A percentile compares a stretch with the other conserved stretches of the same genome.
These are phyloP conservation scores for Rhypophila decipiens DNA, from an alignment of 495 filamentous ascomycete genomes.

Conservation along the genomic window DNA sequence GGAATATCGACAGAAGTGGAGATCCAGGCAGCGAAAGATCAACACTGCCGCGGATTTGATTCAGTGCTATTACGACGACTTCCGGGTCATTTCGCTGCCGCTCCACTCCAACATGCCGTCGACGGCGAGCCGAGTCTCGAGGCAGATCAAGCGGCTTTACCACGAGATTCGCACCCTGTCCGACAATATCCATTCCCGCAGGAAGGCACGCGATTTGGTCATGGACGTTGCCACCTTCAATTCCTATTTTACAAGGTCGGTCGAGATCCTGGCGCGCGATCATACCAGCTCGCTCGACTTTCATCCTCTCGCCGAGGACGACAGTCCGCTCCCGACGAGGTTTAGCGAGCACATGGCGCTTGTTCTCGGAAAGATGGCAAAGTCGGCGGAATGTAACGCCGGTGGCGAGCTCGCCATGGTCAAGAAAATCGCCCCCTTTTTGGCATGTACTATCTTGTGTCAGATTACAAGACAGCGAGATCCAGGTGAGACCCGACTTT, in stretches of 20 bases:
- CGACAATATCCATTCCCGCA: constrained; percentile 6
- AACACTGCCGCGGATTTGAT: constrained; percentile 27
- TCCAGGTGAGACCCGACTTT: too few relatives aligned
- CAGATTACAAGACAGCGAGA: too few relatives aligned
- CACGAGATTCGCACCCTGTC: too few relatives aligned
- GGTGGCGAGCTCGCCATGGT: constrained; percentile 7
- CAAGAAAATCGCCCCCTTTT: constrained; percentile 8
- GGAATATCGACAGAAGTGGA: constrained; percentile 8
- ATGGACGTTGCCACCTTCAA: constrained; percentile 12
- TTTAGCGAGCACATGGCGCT: constrained; percentile 12
- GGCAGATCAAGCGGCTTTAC: constrained; percentile 19
- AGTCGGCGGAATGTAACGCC: not conserved
- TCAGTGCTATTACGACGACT: constrained; percentile 25
- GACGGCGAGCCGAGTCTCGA: constrained; percentile 5
- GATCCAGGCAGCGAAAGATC: constrained; percentile 7
- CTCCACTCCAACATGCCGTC: constrained; percentile 5
- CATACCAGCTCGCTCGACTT: constrained; percentile 14
- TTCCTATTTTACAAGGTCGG: constrained; percentile 6
- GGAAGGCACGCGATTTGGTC: constrained; percentile 4
- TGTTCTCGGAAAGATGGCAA: constrained; percentile 9
- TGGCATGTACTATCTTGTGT: not conserved
- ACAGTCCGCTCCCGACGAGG: constrained; percentile 1
- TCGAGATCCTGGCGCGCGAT: constrained; percentile 6
- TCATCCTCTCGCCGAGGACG: constrained; percentile 6
- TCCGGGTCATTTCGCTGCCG: constrained; percentile 15